phyloP scores from a whole-genome alignment of 2,329 filamentous ascomycete genomes.

The Cladosporium colombiae region DNA sequence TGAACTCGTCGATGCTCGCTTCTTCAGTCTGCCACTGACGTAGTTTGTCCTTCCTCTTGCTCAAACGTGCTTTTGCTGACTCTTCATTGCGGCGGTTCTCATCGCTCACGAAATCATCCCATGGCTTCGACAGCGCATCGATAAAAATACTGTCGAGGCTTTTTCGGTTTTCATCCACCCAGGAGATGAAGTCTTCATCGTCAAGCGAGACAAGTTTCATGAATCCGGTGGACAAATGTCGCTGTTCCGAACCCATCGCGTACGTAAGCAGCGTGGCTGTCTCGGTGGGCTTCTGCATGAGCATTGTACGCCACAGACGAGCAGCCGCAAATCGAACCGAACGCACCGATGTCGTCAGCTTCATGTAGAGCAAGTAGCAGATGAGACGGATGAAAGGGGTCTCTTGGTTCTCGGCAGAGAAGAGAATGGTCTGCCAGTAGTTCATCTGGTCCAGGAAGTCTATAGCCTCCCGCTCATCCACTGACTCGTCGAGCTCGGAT shows the following conservation, averaged over 20 bases:
- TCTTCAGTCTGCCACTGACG: constrained; percentile 76
- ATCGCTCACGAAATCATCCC: constrained; percentile 81
- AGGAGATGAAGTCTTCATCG: constrained; percentile 80
- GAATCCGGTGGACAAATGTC: constrained; percentile 72
- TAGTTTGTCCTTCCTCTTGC: constrained; percentile 78
- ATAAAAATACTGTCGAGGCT: constrained; percentile 83
- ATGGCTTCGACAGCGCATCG: constrained; percentile 74
- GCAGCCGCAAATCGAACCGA: constrained; percentile 74
- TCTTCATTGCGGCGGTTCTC: constrained; percentile 83
- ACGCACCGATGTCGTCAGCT: constrained; percentile 70
- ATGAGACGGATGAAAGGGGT: constrained; percentile 81
- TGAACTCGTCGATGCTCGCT: constrained; percentile 66
- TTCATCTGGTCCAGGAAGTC: constrained; percentile 80
- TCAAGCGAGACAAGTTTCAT: constrained; percentile 84
- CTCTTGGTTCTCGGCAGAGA: constrained; percentile 75
- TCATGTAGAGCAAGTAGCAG: constrained; percentile 90
- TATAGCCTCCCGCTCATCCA: constrained; percentile 63
- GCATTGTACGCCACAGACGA: constrained; percentile 84
- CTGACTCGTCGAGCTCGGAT: constrained; percentile 74
- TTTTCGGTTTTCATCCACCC: constrained; percentile 80
- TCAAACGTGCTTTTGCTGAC: constrained; percentile 67
- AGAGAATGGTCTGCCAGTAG: constrained; percentile 93
- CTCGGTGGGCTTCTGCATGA: constrained; percentile 90
- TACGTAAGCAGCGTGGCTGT: constrained; percentile 72
- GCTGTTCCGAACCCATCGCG: constrained; percentile 69